phyloP scores from a whole-genome alignment of 1,139 yeast species.

The Sugiyamaella pinicola region DNA sequence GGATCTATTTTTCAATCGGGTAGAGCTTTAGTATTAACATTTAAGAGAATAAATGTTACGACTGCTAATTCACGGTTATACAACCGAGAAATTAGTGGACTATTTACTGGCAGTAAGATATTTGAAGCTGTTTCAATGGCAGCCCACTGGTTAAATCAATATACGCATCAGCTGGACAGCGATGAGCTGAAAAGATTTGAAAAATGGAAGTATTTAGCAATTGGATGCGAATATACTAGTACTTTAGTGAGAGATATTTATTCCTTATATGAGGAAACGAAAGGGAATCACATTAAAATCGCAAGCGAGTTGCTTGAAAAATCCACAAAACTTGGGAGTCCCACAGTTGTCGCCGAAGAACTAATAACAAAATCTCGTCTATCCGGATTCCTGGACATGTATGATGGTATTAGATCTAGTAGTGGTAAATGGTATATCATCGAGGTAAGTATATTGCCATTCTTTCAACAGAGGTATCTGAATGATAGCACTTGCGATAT shows the following conservation, averaged over 20 bases:
- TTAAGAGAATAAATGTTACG: conserved; percentile 2
- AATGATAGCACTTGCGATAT: neutral
- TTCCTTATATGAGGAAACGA: conserved; percentile 10
- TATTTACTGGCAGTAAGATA: conserved; percentile 29
- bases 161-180: conserved; percentile 12
- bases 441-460: conserved; percentile 21
- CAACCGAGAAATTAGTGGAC: conserved; percentile 16
- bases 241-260: conserved; percentile 22
- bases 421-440: conserved; percentile 24
- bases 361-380: conserved; percentile 6
- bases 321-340: conserved; percentile 26
- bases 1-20: neutral
- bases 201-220: conserved; percentile 26
- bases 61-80: conserved; percentile 15
- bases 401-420: conserved; percentile 14
- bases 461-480: conserved; percentile 15
- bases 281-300: neutral
- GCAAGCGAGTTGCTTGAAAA: conserved; percentile 21
- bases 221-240: conserved; percentile 22
- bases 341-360: conserved; percentile 19
- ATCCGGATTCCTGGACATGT: conserved; percentile 8
- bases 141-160: conserved; percentile 19
- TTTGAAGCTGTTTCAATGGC: conserved; percentile 26
- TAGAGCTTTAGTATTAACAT: neutral
- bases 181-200: conserved; percentile 14